Conservation (phyloP, 2,329 filamentous ascomycete species). For the Botrytis elliptica region DNA sequence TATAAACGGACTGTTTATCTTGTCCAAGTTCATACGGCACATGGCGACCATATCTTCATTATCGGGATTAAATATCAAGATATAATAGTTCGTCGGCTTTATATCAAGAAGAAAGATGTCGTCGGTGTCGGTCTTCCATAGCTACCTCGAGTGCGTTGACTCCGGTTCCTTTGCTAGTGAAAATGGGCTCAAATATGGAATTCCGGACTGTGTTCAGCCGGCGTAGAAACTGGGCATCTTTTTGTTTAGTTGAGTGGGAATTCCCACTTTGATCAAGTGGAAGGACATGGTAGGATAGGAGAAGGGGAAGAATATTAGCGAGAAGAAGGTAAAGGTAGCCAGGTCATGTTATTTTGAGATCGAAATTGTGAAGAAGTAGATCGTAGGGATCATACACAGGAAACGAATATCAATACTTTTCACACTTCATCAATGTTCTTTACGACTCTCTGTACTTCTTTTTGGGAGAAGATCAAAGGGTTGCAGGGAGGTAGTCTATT, state of each 20-base stretch:
- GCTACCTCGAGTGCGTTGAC: neutral
- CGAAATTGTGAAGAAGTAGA: neutral
- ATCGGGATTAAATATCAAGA: fast-evolving
- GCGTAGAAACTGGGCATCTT: neutral
- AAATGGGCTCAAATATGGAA: neutral
- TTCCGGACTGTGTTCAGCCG: neutral
- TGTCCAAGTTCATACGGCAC: neutral
- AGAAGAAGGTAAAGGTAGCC: neutral
- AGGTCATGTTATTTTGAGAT: neutral
- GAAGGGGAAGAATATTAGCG: neutral
- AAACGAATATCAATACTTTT: neutral
- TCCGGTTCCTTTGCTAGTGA: neutral
- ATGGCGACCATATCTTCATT: too few species aligned
- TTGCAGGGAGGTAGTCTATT: neutral
- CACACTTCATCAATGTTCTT: neutral
- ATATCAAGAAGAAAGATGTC: neutral
- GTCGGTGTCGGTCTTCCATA: neutral
- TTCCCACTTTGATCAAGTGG: fast-evolving
- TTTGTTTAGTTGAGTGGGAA: neutral
- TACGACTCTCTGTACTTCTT: neutral
- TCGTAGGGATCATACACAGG: neutral
- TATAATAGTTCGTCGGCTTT: neutral
- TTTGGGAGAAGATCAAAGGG: neutral
- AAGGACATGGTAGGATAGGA: neutral
- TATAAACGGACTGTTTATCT: neutral